Percentiles rank a stretch among this genome's conserved stretches.
Evolutionary conservation across 768 basidiomycete species (phyloP).

Genomic region (Coprinopsis cinerea): DNA sequence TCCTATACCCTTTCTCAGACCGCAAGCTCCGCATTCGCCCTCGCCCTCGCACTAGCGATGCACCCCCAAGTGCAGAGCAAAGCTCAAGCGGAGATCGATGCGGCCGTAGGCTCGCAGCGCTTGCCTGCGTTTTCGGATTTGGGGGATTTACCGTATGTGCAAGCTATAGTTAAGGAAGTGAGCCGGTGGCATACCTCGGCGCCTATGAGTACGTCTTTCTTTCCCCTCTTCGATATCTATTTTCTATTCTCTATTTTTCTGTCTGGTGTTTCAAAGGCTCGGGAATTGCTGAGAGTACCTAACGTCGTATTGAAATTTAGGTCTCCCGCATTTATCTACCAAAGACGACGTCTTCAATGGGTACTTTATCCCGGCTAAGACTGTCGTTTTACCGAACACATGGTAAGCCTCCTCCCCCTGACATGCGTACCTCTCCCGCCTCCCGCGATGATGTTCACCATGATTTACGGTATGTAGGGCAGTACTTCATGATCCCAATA

Average conservation of each 20-base stretch:
- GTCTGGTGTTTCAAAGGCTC: no score
- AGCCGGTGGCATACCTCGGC: slow-evolving; percentile 13
- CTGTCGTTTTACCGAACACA: slow-evolving; percentile 18
- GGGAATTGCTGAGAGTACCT: background rate
- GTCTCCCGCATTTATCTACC: slow-evolving; percentile 14
- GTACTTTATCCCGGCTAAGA: slow-evolving; percentile 31
- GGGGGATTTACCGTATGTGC: slow-evolving; percentile 16
- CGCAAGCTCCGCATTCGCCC: slow-evolving; percentile 2
- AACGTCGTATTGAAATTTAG: no score
- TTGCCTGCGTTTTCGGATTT: slow-evolving; percentile 19
- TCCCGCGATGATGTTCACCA: no score
- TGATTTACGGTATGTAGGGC: no score
- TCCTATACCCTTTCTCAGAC: background rate
- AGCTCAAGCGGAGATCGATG: slow-evolving; percentile 22
- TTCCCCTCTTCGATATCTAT: no score
- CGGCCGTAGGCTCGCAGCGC: slow-evolving; percentile 12
- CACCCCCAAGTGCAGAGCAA: slow-evolving; percentile 16
- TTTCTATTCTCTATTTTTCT: no score
- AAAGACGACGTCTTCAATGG: slow-evolving; percentile 30
- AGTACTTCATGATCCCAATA: slow-evolving; percentile 24
- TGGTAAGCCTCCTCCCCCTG: no score
- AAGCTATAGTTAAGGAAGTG: slow-evolving; percentile 19
- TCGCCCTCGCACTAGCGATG: slow-evolving; percentile 14
- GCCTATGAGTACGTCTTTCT: slow-evolving; percentile 6
- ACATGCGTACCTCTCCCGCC: no score